Conservation (phyloP, 257 asterid species). For the Striga asiatica region DNA sequence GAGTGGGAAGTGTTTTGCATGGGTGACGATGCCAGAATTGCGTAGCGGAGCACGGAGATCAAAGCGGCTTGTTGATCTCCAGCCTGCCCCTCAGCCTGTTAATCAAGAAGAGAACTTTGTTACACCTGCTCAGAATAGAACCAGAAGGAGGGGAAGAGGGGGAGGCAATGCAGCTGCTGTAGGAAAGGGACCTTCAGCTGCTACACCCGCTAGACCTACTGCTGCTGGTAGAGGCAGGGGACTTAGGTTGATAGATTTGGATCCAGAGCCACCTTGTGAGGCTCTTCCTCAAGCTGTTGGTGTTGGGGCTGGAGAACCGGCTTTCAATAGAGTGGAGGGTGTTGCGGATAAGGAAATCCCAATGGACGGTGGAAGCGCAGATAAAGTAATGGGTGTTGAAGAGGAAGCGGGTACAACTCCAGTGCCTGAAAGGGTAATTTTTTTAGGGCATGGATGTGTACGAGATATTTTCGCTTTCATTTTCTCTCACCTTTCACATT, state of each 20-base stretch:
- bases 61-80: conserved; percentile 99
- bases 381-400: conserved; percentile 79
- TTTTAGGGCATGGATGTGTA: not conserved
- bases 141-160: conserved; percentile 92
- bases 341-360: conserved; percentile 66
- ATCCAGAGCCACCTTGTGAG: conserved; percentile 67
- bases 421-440: conserved; percentile 86
- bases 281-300: conserved; percentile 73
- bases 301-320: conserved; percentile 47
- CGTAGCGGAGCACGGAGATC: conserved; percentile 99
- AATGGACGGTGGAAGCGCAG: conserved; percentile 92
- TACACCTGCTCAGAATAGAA: conserved; percentile 65
- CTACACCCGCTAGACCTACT: conserved; percentile 65
- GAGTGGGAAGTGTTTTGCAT: conserved; percentile 70
- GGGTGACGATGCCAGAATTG: conserved; percentile 99
- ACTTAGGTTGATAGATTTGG: conserved; percentile 72
- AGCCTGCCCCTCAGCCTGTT: conserved; percentile 65
- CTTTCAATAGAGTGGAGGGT: conserved; percentile 60
- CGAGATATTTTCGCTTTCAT: not conserved
- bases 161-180: conserved; percentile 81
- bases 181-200: conserved; percentile 82
- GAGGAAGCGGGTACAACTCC: conserved; percentile 86
- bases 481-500: no score
- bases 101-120: conserved; percentile 51
- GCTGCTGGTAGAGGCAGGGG: conserved; percentile 91